These are phyloP conservation scores for Saraca asoca DNA, from an alignment of 331 rosid genomes.

Conservation along the genomic window DNA sequence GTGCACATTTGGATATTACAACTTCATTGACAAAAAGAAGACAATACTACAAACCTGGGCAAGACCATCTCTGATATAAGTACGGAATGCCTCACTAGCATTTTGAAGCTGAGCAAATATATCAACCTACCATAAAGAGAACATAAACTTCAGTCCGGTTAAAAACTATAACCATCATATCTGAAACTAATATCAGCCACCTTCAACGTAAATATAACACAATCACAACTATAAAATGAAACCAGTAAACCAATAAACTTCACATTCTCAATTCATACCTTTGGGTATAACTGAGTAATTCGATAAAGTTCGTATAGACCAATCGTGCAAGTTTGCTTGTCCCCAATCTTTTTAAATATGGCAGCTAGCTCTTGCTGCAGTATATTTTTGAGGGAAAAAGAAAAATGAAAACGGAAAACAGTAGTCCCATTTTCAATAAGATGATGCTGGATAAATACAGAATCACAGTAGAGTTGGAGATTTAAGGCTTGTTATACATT, in stretches of 20 bases:
- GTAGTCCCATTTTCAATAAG: conserved; percentile 1
- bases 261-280: conserved; percentile 49
- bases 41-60: conserved; percentile 65
- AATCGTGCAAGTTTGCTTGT: conserved; percentile 95
- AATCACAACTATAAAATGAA: no score
- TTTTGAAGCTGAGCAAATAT: conserved; percentile 95
- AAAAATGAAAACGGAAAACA: background rate
- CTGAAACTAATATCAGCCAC: background rate
- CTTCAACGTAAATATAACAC: background rate
- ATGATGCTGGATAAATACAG: background rate
- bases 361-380: conserved; percentile 98
- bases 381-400: conserved; percentile 17
- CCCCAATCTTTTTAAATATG: conserved; percentile 97
- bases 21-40: conserved; percentile 1
- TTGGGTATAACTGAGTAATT: conserved; percentile 91
- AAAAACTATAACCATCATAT: background rate
- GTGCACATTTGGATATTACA: conserved; percentile 11
- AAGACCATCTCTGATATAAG: conserved; percentile 94
- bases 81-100: conserved; percentile 98
- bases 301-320: conserved; percentile 90
- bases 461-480: background rate
- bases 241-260: background rate
- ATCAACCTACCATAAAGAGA: conserved; percentile 68
- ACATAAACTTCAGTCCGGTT: conserved; percentile 25
- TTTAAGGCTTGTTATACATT: background rate